phyloP scores from a whole-genome alignment of 768 basidiomycete species.

The Collybia mongolica region DNA sequence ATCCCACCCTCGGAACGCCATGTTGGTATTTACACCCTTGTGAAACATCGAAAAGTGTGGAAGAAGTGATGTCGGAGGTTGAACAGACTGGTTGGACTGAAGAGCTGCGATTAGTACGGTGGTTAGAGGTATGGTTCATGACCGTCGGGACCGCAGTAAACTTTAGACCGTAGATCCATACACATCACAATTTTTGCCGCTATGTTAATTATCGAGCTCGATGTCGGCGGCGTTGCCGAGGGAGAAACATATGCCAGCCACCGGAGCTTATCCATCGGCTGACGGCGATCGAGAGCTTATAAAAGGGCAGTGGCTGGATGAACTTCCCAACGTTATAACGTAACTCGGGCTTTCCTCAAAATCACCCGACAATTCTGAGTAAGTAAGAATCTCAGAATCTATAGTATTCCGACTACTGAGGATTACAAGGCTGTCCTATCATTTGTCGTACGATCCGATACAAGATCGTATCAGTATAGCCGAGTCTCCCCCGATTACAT shows the following conservation, averaged over 20 bases:
- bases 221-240: too few relatives aligned
- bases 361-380: neutral
- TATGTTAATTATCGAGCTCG: too few relatives aligned
- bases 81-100: constrained; percentile 27
- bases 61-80: constrained; percentile 63
- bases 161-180: constrained; percentile 27
- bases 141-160: constrained; percentile 67
- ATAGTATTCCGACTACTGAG: constrained; percentile 1
- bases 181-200: too few relatives aligned
- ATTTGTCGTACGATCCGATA: constrained; percentile 40
- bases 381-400: neutral
- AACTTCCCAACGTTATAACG: neutral
- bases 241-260: too few relatives aligned
- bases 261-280: constrained; percentile 1
- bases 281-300: neutral
- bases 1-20: constrained; percentile 70
- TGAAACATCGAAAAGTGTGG: constrained; percentile 63
- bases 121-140: constrained; percentile 80
- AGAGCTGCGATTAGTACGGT: constrained; percentile 34
- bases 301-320: neutral
- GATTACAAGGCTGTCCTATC: constrained; percentile 4
- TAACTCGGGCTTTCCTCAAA: neutral
- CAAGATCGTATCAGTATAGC: constrained; percentile 19
- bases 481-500: constrained; percentile 13
- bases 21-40: constrained; percentile 92